Evolutionary conservation across 1,284 basidiomycete species (phyloP).

Genomic region (Ceraceosorus bombacis): DNA sequence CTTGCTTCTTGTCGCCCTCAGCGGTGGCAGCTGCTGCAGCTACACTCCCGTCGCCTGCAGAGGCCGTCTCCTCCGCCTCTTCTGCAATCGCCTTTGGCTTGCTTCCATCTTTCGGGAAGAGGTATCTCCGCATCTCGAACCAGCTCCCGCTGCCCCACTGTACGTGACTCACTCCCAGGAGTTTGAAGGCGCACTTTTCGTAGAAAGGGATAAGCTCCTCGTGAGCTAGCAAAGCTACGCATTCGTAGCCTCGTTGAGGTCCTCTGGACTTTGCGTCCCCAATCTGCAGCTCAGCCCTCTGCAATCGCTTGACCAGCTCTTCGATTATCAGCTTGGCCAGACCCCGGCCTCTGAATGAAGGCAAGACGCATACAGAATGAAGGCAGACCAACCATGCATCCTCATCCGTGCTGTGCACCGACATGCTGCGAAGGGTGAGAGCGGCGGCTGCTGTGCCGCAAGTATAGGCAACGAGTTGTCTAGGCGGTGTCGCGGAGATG

Average conservation of each 20-base stretch:
- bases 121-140: conserved; percentile 42
- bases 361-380: conserved; percentile 37
- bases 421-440: conserved; percentile 33
- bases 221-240: conserved; percentile 36
- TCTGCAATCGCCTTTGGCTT: not conserved
- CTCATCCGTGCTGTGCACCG: conserved; percentile 27
- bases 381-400: conserved; percentile 44
- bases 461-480: conserved; percentile 35
- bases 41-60: not conserved
- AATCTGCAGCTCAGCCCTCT: conserved; percentile 13
- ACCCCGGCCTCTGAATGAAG: conserved; percentile 28
- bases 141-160: conserved; percentile 34
- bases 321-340: conserved; percentile 31
- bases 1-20: not conserved
- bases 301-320: conserved; percentile 24
- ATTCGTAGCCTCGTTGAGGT: conserved; percentile 29
- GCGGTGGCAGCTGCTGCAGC: not conserved
- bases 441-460: conserved; percentile 41
- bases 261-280: conserved; percentile 12
- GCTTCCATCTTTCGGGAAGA: conserved; percentile 9
- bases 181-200: conserved; percentile 33
- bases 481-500: conserved; percentile 18
- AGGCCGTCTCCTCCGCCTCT: conserved; percentile 3
- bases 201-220: conserved; percentile 36
- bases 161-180: conserved; percentile 38